These are phyloP conservation scores for Plasmodium adleri DNA, from an alignment of 169 alveolate genomes.

Conservation along the genomic window DNA sequence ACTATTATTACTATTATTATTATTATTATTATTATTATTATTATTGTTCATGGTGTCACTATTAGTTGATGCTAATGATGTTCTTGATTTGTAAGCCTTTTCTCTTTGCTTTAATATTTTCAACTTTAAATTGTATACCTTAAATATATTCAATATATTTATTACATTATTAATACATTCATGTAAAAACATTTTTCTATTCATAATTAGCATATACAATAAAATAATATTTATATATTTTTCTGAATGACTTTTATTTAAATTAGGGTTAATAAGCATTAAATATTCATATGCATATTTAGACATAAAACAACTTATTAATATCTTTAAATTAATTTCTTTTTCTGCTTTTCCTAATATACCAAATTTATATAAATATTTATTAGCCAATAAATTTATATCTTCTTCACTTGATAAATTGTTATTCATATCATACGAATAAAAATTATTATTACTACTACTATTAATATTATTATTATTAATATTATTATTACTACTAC, in stretches of 20 bases:
- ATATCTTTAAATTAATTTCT: constrained; percentile 65
- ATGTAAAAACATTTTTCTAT: constrained; percentile 68
- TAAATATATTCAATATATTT: constrained; percentile 68
- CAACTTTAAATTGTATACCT: constrained; percentile 64
- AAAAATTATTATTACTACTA: background rate
- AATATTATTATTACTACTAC: background rate
- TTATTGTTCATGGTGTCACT: too few relatives aligned
- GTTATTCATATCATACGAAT: background rate
- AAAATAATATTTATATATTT: constrained; percentile 56
- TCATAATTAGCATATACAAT: constrained; percentile 73
- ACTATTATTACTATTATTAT: too few relatives aligned
- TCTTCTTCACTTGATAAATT: background rate
- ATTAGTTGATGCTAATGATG: background rate
- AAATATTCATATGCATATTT: constrained; percentile 75
- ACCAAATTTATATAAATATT: constrained; percentile 69
- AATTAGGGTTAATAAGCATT: constrained; percentile 59
- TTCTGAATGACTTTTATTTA: constrained; percentile 43
- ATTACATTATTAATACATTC: constrained; percentile 67
- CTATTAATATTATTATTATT: background rate
- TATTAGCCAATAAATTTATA: background rate
- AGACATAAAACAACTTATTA: constrained; percentile 76
- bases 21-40: too few relatives aligned
- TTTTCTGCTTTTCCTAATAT: constrained; percentile 70
- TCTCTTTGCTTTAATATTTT: constrained; percentile 71
- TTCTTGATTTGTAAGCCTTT: constrained; percentile 7